phyloP scores from a whole-genome alignment of 2,329 filamentous ascomycete species.

The Chaetomium globosum region DNA sequence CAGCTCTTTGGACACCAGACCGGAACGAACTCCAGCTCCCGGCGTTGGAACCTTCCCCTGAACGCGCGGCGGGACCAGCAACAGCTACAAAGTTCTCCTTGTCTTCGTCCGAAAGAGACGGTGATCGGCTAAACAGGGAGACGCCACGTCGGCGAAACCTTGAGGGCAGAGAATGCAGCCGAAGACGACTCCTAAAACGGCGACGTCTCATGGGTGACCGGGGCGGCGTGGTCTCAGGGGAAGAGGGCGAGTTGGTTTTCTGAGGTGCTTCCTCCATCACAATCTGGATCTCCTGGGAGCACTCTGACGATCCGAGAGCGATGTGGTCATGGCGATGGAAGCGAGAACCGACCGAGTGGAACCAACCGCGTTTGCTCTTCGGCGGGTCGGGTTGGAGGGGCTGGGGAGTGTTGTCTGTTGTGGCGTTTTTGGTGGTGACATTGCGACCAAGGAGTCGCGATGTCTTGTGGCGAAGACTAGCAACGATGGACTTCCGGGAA shows the following conservation, averaged over 20 bases:
- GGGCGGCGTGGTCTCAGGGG: neutral
- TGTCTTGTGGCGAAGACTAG: constrained; percentile 18
- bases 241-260: neutral
- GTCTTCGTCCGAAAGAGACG: constrained; percentile 10
- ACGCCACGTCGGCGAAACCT: constrained; percentile 10
- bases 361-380: constrained; percentile 16
- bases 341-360: constrained; percentile 17
- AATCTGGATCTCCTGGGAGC: constrained; percentile 4
- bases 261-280: constrained; percentile 1
- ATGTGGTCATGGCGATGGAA: constrained; percentile 5
- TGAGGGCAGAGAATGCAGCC: constrained; percentile 15
- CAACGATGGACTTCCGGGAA: constrained; percentile 5
- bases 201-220: constrained; percentile 8
- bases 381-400: neutral
- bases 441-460: constrained; percentile 19
- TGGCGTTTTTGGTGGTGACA: neutral
- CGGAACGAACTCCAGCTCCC: constrained; percentile 26
- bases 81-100: constrained; percentile 9
- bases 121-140: constrained; percentile 1
- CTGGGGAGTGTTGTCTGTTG: neutral
- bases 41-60: neutral
- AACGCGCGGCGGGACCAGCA: neutral
- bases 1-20: constrained; percentile 17
- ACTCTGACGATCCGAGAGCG: neutral
- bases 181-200: constrained; percentile 7